These are phyloP conservation scores for Telopea speciosissima DNA, from an alignment of 177 flowering plant genomes.

Conservation along the genomic window DNA sequence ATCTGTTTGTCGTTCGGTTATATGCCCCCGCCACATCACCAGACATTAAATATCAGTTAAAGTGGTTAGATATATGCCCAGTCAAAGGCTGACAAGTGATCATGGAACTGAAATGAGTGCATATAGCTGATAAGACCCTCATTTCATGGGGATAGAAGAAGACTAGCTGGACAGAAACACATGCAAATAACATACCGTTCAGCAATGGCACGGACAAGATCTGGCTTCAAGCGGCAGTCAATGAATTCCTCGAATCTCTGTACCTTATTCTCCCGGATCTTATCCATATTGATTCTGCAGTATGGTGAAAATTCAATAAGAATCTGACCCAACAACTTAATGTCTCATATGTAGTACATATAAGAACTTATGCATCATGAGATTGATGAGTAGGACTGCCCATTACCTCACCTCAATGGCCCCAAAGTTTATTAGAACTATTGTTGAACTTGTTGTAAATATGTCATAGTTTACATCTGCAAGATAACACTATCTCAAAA, in stretches of 20 bases:
- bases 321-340: not conserved
- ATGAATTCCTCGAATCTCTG: slow-evolving; percentile 79
- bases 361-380: too few species aligned
- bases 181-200: slow-evolving; percentile 43
- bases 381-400: too few species aligned
- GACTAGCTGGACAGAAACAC: not conserved
- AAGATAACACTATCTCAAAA: too few species aligned
- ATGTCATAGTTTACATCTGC: too few species aligned
- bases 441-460: too few species aligned
- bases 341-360: not conserved
- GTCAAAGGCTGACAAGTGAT: not conserved
- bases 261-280: slow-evolving; percentile 38
- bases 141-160: not conserved
- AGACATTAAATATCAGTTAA: not conserved
- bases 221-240: slow-evolving; percentile 80
- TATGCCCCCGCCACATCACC: not conserved
- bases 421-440: too few species aligned
- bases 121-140: too few species aligned
- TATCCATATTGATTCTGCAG: slow-evolving; percentile 43
- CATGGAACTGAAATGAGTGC: not conserved
- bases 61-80: not conserved
- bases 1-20: not conserved
- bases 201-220: slow-evolving; percentile 69
- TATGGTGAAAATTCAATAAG: too few species aligned
- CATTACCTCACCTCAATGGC: too few species aligned